Percentiles rank a stretch among this genome's conserved stretches.
These are phyloP conservation scores for Pneumocystis wakefieldiae DNA, from an alignment of 1,139 yeast species.

Conservation along the genomic window DNA sequence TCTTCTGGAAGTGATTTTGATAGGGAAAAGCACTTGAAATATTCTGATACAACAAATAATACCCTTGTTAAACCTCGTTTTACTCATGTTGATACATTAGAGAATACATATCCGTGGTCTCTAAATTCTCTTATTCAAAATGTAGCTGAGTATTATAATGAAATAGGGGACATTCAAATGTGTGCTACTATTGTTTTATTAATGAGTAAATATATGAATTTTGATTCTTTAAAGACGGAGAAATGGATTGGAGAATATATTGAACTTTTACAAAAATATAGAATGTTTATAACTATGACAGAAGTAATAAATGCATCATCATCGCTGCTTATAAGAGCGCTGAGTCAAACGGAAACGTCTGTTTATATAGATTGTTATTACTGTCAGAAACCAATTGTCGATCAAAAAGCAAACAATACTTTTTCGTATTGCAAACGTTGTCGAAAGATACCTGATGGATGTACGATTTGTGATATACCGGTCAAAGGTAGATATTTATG, in stretches of 20 bases:
- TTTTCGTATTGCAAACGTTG: slow-evolving; percentile 81
- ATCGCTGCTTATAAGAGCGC: slow-evolving; percentile 30
- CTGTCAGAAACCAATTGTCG: slow-evolving; percentile 49
- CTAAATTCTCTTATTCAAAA: slow-evolving; percentile 7
- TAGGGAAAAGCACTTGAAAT: background rate
- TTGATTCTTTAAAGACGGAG: slow-evolving; percentile 21
- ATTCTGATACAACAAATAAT: background rate
- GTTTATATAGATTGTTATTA: slow-evolving; percentile 52
- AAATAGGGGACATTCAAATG: slow-evolving; percentile 52
- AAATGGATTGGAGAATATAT: slow-evolving; percentile 49
- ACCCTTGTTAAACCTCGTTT: background rate
- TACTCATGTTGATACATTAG: too few species aligned
- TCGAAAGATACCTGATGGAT: slow-evolving; percentile 42
- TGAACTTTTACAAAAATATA: slow-evolving; percentile 38
- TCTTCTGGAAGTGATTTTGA: background rate
- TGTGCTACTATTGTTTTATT: slow-evolving; percentile 46
- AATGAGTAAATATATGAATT: slow-evolving; percentile 32
- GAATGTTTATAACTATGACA: slow-evolving; percentile 44
- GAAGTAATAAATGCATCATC: slow-evolving; percentile 38
- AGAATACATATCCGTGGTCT: background rate
- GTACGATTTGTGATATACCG: slow-evolving; percentile 71
- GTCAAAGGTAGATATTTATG: slow-evolving; percentile 57
- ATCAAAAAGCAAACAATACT: slow-evolving; percentile 41
- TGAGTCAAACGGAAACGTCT: slow-evolving; percentile 40
- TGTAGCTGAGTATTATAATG: slow-evolving; percentile 35